phyloP scores from a whole-genome alignment of 768 basidiomycete species.

The Xerocomus brunneocitrinus region DNA sequence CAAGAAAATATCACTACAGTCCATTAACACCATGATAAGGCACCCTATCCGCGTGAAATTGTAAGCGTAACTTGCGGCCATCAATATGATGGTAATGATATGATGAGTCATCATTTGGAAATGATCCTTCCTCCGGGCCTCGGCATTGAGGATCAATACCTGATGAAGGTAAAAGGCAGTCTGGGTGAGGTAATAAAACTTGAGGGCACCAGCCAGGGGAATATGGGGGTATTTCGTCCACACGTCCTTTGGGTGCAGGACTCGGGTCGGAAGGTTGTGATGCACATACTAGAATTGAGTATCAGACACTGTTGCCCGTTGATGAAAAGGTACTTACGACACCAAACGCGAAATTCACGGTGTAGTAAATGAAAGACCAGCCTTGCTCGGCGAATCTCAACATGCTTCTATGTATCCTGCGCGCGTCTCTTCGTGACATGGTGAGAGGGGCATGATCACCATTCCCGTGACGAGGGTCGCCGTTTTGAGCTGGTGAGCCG shows the following conservation, averaged over 20 bases:
- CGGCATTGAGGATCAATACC: constrained; percentile 87
- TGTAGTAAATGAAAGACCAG: constrained; percentile 83
- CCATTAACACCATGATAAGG: constrained; percentile 89
- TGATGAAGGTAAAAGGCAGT: constrained; percentile 90
- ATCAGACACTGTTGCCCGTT: constrained; percentile 8
- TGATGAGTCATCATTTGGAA: constrained; percentile 97
- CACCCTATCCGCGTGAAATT: constrained; percentile 89
- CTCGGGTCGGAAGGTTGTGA: constrained; percentile 57
- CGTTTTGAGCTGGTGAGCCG: constrained; percentile 26
- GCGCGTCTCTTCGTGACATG: constrained; percentile 45
- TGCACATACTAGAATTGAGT: constrained; percentile 67
- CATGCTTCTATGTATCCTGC: constrained; percentile 64
- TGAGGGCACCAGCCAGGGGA: constrained; percentile 73
- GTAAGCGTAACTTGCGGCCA: constrained; percentile 71
- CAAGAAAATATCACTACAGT: constrained; percentile 87
- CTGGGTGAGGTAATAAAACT: constrained; percentile 86
- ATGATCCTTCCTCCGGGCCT: constrained; percentile 89
- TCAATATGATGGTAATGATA: constrained; percentile 77
- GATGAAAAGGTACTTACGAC: constrained; percentile 54
- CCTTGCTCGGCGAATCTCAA: constrained; percentile 94
- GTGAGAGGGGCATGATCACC: constrained; percentile 13
- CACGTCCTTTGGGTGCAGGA: constrained; percentile 58
- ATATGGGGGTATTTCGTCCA: constrained; percentile 84
- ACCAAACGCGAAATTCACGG: constrained; percentile 71
- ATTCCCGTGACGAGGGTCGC: constrained; percentile 25